phyloP scores from a whole-genome alignment of 768 basidiomycete genomes.

The Phaeolepiota aurea region DNA sequence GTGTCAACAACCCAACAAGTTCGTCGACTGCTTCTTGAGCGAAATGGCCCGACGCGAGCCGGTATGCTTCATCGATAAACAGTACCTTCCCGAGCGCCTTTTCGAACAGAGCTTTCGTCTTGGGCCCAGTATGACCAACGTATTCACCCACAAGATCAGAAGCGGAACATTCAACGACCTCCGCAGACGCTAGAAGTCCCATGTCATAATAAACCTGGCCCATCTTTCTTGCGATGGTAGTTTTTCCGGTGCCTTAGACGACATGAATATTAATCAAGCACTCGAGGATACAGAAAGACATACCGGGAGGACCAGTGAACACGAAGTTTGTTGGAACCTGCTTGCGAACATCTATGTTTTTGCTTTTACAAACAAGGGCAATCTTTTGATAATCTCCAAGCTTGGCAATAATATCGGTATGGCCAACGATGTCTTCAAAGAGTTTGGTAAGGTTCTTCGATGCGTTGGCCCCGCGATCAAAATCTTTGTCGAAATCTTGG shows the following conservation, averaged over 20 bases:
- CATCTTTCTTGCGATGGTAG: slow-evolving; percentile 49
- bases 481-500: slow-evolving; percentile 60
- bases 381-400: slow-evolving; percentile 46
- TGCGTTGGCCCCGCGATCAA: slow-evolving; percentile 39
- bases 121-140: slow-evolving; percentile 67
- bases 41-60: slow-evolving; percentile 51
- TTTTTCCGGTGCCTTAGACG: slow-evolving; percentile 49
- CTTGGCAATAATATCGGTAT: slow-evolving; percentile 41
- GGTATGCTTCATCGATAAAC: slow-evolving; percentile 69
- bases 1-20: slow-evolving; percentile 53
- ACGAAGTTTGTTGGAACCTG: slow-evolving; percentile 60
- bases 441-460: slow-evolving; percentile 41
- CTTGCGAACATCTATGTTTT: slow-evolving; percentile 34
- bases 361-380: slow-evolving; percentile 29
- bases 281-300: slow-evolving; percentile 6
- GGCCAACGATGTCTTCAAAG: slow-evolving; percentile 58
- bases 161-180: slow-evolving; percentile 64
- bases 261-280: not conserved
- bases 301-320: slow-evolving; percentile 69
- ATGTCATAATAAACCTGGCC: slow-evolving; percentile 53
- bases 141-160: slow-evolving; percentile 64
- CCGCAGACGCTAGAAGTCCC: slow-evolving; percentile 34
- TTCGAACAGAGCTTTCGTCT: slow-evolving; percentile 50
- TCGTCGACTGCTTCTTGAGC: slow-evolving; percentile 71
- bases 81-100: slow-evolving; percentile 61